Evolutionary conservation across 129 eudicot species (phyloP).

Genomic region (sunflower (Helianthus annuus)): DNA sequence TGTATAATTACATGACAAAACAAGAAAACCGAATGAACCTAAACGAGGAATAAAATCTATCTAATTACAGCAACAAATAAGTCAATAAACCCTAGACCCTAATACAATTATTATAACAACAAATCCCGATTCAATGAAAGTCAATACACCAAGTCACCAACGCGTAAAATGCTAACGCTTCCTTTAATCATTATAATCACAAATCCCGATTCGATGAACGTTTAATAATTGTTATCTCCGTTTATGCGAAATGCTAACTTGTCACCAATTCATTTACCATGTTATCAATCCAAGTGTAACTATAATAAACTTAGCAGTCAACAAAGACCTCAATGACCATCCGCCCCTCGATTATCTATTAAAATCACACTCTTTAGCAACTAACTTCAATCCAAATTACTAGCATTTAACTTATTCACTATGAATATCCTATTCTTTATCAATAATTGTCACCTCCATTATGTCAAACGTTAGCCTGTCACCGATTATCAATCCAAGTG

Average conservation of each 20-base stretch:
- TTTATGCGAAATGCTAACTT: neutral
- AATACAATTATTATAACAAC: neutral
- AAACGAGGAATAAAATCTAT: neutral
- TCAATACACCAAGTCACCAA: neutral
- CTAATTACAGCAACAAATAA: neutral
- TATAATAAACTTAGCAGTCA: neutral
- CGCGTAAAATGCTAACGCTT: neutral
- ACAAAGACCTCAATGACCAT: neutral
- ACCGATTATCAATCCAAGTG: constrained; percentile 2
- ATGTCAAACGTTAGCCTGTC: neutral
- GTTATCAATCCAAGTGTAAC: constrained; percentile 7
- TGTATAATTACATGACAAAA: neutral
- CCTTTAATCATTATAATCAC: constrained; percentile 4
- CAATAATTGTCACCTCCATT: neutral
- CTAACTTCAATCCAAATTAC: constrained; percentile 1
- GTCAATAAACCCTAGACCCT: neutral
- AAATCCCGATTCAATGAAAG: neutral
- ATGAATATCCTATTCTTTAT: constrained; percentile 11
- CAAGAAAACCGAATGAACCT: neutral
- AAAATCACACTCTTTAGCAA: neutral
- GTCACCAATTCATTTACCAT: neutral
- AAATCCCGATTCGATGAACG: neutral
- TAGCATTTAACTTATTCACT: constrained; percentile 1
- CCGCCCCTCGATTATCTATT: neutral
- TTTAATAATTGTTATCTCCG: neutral